phyloP scores from a whole-genome alignment of 352 stramenopile genomes.

The Globisporangium nodosum region DNA sequence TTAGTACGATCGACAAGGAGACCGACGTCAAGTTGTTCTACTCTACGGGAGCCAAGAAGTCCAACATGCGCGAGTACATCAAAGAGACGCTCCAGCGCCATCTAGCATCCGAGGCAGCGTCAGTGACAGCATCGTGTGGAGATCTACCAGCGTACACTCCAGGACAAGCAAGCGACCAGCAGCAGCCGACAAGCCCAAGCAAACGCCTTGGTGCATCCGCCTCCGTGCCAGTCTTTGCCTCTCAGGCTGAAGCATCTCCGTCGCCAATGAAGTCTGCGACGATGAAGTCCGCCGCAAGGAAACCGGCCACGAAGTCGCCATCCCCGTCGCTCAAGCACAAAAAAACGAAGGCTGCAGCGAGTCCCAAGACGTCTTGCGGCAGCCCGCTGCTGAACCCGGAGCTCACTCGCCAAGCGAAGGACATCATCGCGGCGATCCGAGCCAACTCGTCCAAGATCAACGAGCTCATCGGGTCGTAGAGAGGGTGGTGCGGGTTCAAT shows the following conservation, averaged over 20 bases:
- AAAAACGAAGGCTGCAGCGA: background rate
- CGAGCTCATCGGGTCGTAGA: slow-evolving; percentile 37
- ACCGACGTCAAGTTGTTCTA: slow-evolving; percentile 62
- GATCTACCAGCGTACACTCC: background rate
- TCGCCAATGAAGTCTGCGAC: background rate
- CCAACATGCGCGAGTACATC: slow-evolving; percentile 68
- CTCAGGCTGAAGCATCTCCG: slow-evolving; percentile 6
- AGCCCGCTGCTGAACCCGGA: slow-evolving; percentile 43
- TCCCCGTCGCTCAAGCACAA: slow-evolving; percentile 12
- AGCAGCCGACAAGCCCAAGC: background rate
- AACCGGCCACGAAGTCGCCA: slow-evolving; percentile 12
- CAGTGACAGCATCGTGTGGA: background rate
- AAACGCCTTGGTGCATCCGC: slow-evolving; percentile 12
- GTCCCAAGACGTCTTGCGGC: background rate
- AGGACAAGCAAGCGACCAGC: too few species aligned
- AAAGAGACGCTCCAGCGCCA: slow-evolving; percentile 52
- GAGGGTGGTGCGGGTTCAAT: too few species aligned
- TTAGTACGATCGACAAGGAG: slow-evolving; percentile 28
- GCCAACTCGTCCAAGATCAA: slow-evolving; percentile 75
- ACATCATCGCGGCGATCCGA: slow-evolving; percentile 52
- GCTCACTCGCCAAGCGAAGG: slow-evolving; percentile 45
- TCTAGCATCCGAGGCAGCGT: slow-evolving; percentile 5
- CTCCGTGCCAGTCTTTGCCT: slow-evolving; percentile 16
- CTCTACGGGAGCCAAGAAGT: slow-evolving; percentile 59
- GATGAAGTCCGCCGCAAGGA: slow-evolving; percentile 1